Percentiles rank a stretch among this genome's conserved stretches.
Conservation (phyloP, 2,329 filamentous ascomycete species). For the Verticillium longisporum region DNA sequence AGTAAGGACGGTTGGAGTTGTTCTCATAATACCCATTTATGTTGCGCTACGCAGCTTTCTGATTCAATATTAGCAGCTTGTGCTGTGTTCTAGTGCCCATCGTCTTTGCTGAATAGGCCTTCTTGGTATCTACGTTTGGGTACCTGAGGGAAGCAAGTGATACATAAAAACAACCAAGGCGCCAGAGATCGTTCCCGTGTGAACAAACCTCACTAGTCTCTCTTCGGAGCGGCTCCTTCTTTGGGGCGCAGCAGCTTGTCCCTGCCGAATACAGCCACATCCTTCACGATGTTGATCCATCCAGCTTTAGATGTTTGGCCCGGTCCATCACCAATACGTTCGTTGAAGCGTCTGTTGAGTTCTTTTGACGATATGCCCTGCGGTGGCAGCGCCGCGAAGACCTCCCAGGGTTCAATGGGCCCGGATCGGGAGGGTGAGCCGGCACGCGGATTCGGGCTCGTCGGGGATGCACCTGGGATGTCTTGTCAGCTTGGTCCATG, state of each 20-base stretch:
- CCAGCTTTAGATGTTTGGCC: slow-evolving; percentile 45
- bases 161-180: not conserved
- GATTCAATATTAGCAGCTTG: not conserved
- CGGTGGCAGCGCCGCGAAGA: slow-evolving; percentile 45
- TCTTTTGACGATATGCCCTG: slow-evolving; percentile 40
- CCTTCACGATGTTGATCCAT: slow-evolving; percentile 54
- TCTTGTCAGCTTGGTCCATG: slow-evolving; percentile 14
- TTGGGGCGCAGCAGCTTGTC: slow-evolving; percentile 46
- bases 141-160: not conserved
- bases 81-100: not conserved
- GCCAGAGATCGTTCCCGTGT: not conserved
- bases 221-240: slow-evolving; percentile 15
- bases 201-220: not conserved
- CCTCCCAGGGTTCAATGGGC: slow-evolving; percentile 43
- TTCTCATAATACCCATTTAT: slow-evolving; percentile 1
- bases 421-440: slow-evolving; percentile 19
- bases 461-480: slow-evolving; percentile 5
- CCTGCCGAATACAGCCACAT: slow-evolving; percentile 42
- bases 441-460: slow-evolving; percentile 19
- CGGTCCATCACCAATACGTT: slow-evolving; percentile 43
- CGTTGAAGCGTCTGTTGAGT: slow-evolving; percentile 47
- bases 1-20: slow-evolving; percentile 36
- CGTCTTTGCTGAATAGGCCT: not conserved
- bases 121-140: not conserved
- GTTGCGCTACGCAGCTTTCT: not conserved